Percentiles rank a stretch among this genome's conserved stretches.
These are phyloP conservation scores for Annulohypoxylon moriforme DNA, from an alignment of 495 filamentous ascomycete genomes.

Conservation along the genomic window DNA sequence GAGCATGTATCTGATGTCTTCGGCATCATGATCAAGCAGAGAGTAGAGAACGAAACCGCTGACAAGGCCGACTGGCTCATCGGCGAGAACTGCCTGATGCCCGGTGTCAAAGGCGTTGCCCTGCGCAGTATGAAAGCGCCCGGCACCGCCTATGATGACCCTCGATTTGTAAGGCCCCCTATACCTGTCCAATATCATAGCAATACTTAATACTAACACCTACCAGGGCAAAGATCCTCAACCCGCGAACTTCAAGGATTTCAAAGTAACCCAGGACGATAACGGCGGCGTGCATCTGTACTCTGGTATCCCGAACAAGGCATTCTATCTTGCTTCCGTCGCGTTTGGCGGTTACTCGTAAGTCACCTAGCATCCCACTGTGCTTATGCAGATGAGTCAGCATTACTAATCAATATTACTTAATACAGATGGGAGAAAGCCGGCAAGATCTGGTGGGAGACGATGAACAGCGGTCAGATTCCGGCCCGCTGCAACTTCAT, in stretches of 20 bases:
- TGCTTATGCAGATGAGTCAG: neutral
- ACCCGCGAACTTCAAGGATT: constrained; percentile 55
- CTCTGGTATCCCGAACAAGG: constrained; percentile 66
- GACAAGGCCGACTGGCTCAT: constrained; percentile 63
- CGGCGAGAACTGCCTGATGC: constrained; percentile 60
- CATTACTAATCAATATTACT: neutral
- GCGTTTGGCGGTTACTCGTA: constrained; percentile 60
- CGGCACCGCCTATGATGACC: constrained; percentile 61
- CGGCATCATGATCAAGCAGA: constrained; percentile 65
- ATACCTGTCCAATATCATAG: neutral
- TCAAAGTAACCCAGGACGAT: constrained; percentile 51
- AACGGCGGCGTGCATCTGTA: constrained; percentile 64
- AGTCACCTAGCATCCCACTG: constrained; percentile 30
- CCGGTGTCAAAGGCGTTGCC: constrained; percentile 57
- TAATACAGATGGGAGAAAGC: constrained; percentile 59
- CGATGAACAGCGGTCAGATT: constrained; percentile 54
- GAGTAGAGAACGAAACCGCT: constrained; percentile 54
- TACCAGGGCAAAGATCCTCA: constrained; percentile 59
- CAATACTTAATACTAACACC: constrained; percentile 1
- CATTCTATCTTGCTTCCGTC: constrained; percentile 59
- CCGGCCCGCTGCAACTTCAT: constrained; percentile 52
- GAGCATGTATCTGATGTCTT: constrained; percentile 66
- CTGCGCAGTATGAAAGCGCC: constrained; percentile 63
- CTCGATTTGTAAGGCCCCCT: constrained; percentile 53
- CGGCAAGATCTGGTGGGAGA: constrained; percentile 64